Evolutionary conservation across 1,139 yeast genomes (phyloP), one percentile per base, ranked within the genome.

Genomic region (Hanseniaspora gamundiae): DNA sequence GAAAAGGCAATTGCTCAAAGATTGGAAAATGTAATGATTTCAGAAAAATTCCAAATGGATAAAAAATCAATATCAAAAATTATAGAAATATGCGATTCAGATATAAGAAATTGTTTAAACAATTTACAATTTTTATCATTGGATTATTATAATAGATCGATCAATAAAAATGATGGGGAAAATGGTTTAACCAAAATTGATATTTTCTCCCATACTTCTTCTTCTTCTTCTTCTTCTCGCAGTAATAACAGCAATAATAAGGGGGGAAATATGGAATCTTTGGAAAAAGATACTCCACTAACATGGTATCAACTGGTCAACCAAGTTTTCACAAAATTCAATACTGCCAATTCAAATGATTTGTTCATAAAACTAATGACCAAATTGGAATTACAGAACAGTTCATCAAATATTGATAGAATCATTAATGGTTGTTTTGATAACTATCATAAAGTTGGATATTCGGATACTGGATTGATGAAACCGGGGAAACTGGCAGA

Each of bases 61-160:
- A 58, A 64, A 4, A 62, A 67, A 24, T 58, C 67, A 14, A 47
- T 80, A 22, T 67, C 71, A 22, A 74, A 81, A 36, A 66, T 91
- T 13, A 80, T 85, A 3, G 80, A 76, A 42, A 61, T 77, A 2
- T 76, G 91, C 42, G 91, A 85, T 49, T 86, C 87, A 38, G 98
- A 91, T 62, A 70, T 91, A 28, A 68, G 98, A 52, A 85, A 88
- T 31, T 82, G 95, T 58, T 68, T 91, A 41, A 91, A 91, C 57
- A 74, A 81, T 53, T 62, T 91, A 36, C 98, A 91, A 54, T 87
- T 88, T 55, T 46, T 57, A 45, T 48, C 61, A 3, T 42, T 47
- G 4, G 47, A 53, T 45, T 56, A 57, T 44, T 27, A 22, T 6
- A 19, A 24, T 26, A 8, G 24, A 26, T 13, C n/a, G 4, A 14